These are phyloP conservation scores for Anethum foeniculum DNA, from an alignment of 140 eudicot genomes.

Conservation along the genomic window DNA sequence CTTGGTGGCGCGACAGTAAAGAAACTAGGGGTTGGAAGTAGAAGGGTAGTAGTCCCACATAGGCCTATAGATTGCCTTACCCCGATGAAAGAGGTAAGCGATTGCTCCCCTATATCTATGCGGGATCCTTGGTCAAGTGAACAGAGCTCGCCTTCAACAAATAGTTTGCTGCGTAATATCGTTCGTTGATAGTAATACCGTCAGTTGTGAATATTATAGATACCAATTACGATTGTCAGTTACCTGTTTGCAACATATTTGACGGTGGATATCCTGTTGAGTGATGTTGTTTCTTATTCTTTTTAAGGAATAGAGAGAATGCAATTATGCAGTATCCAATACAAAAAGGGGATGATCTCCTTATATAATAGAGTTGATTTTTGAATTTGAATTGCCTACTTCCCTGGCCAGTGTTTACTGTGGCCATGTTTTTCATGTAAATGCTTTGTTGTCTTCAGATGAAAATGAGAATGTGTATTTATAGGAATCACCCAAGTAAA, in stretches of 20 bases:
- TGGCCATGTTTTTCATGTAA: background rate
- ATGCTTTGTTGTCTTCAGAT: background rate
- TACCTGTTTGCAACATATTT: constrained; percentile 7
- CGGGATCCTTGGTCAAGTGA: constrained; percentile 81
- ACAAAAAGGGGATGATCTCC: background rate
- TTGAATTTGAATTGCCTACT: background rate
- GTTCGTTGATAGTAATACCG: constrained; percentile 27
- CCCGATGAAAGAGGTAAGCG: constrained; percentile 43
- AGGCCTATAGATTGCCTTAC: constrained; percentile 31
- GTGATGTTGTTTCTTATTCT: background rate
- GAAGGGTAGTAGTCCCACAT: constrained; percentile 43
- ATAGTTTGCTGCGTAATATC: constrained; percentile 65
- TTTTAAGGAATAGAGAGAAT: background rate
- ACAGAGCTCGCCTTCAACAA: constrained; percentile 84
- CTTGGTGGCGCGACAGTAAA: constrained; percentile 26
- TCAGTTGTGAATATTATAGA: constrained; percentile 17
- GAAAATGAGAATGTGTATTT: background rate
- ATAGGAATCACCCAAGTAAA: background rate
- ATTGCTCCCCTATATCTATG: constrained; percentile 65
- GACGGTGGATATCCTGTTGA: background rate
- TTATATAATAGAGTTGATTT: background rate
- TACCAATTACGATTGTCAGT: background rate
- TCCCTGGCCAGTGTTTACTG: background rate
- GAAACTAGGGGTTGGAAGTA: constrained; percentile 45
- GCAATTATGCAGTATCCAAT: background rate